Evolutionary conservation across 192 early-diverging fungal species (phyloP), one percentile per base, ranked within the genome.

Genomic region (Mortierella alpina): DNA sequence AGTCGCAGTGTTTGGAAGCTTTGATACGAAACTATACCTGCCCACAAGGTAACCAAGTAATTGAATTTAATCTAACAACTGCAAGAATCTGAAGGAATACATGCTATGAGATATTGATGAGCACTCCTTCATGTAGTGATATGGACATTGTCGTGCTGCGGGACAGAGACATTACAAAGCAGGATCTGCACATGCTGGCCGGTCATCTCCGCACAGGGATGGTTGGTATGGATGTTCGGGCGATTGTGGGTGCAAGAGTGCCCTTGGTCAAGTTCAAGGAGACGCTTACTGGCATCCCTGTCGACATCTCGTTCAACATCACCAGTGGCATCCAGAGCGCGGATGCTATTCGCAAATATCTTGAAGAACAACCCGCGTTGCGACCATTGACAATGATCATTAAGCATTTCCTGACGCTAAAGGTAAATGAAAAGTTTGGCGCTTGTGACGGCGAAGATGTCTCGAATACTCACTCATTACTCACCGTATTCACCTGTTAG

Each of bases 191-290:
- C 20, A 57, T 18, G n/a, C 63, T 72, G 11, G 17, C 61, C 2
- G 23, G 44, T 2, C 22, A 63, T 6, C 63, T 96, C 31, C 65
- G 84, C 22, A 63, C 77, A 5, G 53, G 68, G 0, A 82, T 83
- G 1, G 85, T 94, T 12, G 84, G 82, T 8, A 55, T 41, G 1
- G 73, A 75, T 39, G 82, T 90, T 31, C 83, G 89, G 50, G 86
- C 91, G 6, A 93, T 96, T 70, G 63, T 45, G n/a, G 20, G 45
- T 14, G 15, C 70, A 1, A 84, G 93, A 63, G 96, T 99, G 7
- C 97, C 96, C 5, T 96, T 99, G 64, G 92, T 99, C 70, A 99
- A 99, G 82, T 92, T 90, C 46, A 77, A 83, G 7, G 97, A 99
- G 72, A 55, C 60, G 9, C 72, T 96, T n/a, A 96, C 94, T 0